Percentiles rank a stretch among this genome's conserved stretches.
phyloP scores from a whole-genome alignment of 768 basidiomycete genomes.

The Podaxis rugospora region DNA sequence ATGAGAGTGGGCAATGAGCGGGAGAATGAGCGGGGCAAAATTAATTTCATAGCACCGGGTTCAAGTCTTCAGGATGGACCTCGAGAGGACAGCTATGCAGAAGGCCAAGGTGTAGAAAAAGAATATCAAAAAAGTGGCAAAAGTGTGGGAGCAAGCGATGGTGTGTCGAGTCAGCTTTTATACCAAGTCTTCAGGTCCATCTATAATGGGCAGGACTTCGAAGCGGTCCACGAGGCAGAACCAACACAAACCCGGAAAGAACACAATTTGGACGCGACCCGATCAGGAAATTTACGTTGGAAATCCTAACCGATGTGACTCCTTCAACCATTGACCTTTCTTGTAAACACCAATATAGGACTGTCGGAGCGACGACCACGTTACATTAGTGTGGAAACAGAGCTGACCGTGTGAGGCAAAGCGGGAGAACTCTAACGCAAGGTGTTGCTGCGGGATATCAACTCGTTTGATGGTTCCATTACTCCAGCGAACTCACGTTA shows the following conservation, averaged over 20 bases:
- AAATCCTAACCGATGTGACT: constrained; percentile 6
- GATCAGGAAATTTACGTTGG: constrained; percentile 9
- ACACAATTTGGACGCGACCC: not conserved
- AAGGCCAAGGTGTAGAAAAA: not conserved
- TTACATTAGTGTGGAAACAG: not conserved
- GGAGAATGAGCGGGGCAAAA: not conserved
- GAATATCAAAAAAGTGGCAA: not conserved
- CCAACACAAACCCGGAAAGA: constrained; percentile 7
- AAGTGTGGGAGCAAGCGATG: not conserved
- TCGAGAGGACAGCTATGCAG: not conserved
- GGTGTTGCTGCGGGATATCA: constrained; percentile 3
- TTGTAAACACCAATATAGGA: not conserved
- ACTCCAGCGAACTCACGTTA: not conserved
- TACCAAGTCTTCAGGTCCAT: constrained; percentile 3
- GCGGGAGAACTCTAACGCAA: constrained; percentile 4
- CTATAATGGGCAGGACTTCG: constrained; percentile 8
- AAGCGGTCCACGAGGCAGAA: constrained; percentile 10
- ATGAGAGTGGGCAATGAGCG: constrained; percentile 1
- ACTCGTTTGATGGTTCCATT: not conserved
- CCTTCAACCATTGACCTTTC: not conserved
- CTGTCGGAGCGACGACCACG: not conserved
- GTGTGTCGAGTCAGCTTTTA: not conserved
- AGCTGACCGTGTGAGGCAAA: constrained; percentile 4
- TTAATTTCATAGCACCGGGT: not conserved
- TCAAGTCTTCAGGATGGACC: not conserved